phyloP scores from a whole-genome alignment of 495 filamentous ascomycete genomes.

The Filosporella fistucella region DNA sequence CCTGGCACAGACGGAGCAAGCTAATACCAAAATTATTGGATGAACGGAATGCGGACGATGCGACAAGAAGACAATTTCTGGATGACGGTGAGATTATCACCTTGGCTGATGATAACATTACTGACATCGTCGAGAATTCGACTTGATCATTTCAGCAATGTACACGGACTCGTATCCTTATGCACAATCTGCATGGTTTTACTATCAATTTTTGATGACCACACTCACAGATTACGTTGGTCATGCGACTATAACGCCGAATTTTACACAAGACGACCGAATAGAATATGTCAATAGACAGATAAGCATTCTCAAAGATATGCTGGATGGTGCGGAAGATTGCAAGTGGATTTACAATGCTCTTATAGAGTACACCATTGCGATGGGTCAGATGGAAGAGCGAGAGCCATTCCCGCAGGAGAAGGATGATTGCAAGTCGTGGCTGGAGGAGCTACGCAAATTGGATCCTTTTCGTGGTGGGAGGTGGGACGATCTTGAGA shows the following conservation, averaged over 20 bases:
- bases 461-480: constrained; percentile 68
- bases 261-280: constrained; percentile 57
- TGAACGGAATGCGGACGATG: constrained; percentile 58
- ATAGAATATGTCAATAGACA: constrained; percentile 62
- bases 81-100: constrained; percentile 56
- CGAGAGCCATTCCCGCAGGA: constrained; percentile 30
- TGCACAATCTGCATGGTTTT: constrained; percentile 95
- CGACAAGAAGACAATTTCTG: constrained; percentile 60
- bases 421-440: constrained; percentile 44
- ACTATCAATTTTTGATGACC: constrained; percentile 79
- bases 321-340: constrained; percentile 69
- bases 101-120: not conserved
- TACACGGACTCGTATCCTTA: constrained; percentile 69
- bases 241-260: constrained; percentile 52
- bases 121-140: constrained; percentile 50
- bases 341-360: constrained; percentile 80
- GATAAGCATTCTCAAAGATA: constrained; percentile 63
- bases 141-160: constrained; percentile 68
- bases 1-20: constrained; percentile 87
- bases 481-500: constrained; percentile 53
- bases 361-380: constrained; percentile 58
- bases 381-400: constrained; percentile 40
- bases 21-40: constrained; percentile 72
- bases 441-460: constrained; percentile 58
- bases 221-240: constrained; percentile 38